Evolutionary conservation across 2,329 filamentous ascomycete species (phyloP).

Genomic region (Apiospora marii): DNA sequence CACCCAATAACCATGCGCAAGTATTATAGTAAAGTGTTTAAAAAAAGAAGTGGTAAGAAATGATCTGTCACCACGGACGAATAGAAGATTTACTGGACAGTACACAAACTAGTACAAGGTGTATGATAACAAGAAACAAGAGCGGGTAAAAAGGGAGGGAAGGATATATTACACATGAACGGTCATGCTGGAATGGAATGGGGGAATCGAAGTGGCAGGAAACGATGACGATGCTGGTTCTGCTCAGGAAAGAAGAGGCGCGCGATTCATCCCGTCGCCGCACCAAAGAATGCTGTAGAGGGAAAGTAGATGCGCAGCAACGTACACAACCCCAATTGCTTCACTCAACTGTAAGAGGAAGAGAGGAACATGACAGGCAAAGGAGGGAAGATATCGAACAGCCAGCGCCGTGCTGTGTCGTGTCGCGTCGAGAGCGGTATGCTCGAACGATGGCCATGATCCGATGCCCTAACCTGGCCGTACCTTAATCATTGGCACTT

Average conservation of each 20-base stretch:
- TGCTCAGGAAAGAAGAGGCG: background rate
- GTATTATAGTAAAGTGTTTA: background rate
- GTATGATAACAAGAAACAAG: background rate
- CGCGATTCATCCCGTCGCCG: conserved; percentile 4
- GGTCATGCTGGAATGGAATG: conserved; percentile 2
- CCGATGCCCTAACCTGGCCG: background rate
- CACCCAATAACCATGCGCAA: background rate
- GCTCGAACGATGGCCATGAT: conserved; percentile 18
- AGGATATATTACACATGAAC: conserved; percentile 15
- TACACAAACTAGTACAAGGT: background rate
- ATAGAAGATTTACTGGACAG: background rate
- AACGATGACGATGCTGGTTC: background rate
- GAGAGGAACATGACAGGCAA: background rate
- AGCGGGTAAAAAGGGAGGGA: background rate
- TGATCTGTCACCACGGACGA: background rate
- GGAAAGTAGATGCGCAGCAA: conserved; percentile 19
- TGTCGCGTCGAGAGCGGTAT: background rate
- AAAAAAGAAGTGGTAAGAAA: background rate
- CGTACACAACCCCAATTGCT: background rate
- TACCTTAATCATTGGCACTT: background rate
- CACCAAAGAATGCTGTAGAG: background rate
- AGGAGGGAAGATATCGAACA: background rate
- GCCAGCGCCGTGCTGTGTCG: background rate
- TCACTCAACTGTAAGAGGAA: background rate
- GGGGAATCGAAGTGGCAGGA: background rate